phyloP scores from a whole-genome alignment of 106 monocot genomes.

The Apostasia shenzhenica region DNA sequence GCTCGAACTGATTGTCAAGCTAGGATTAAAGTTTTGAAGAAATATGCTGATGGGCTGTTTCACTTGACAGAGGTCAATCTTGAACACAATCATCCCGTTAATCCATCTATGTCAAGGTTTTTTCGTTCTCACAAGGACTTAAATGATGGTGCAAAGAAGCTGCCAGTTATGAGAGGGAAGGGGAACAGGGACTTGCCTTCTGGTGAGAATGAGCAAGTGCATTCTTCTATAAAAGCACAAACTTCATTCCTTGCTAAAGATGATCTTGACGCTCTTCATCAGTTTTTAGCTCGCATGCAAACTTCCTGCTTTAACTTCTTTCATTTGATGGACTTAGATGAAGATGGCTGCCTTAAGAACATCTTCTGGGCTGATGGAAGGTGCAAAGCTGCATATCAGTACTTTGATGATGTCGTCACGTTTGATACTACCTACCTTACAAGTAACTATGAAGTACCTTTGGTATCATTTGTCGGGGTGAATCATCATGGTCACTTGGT shows the following conservation, averaged over 20 bases:
- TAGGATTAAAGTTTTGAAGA: constrained; percentile 38
- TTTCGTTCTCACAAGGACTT: constrained; percentile 41
- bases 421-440: constrained; percentile 27
- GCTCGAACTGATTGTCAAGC: constrained; percentile 49
- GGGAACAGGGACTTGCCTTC: constrained; percentile 16
- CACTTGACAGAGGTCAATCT: constrained; percentile 43
- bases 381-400: constrained; percentile 31
- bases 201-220: constrained; percentile 25
- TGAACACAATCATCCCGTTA: constrained; percentile 50
- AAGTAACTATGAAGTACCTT: constrained; percentile 33
- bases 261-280: constrained; percentile 24
- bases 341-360: constrained; percentile 26
- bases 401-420: constrained; percentile 36
- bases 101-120: constrained; percentile 35
- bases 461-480: constrained; percentile 31
- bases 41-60: constrained; percentile 37
- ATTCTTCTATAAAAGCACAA: constrained; percentile 1
- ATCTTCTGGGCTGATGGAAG: constrained; percentile 46
- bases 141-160: constrained; percentile 28
- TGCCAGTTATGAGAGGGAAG: constrained; percentile 24
- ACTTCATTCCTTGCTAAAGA: constrained; percentile 18
- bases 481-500: constrained; percentile 46
- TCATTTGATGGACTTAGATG: constrained; percentile 41
- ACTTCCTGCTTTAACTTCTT: constrained; percentile 28
- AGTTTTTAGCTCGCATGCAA: constrained; percentile 39